Percentiles rank a stretch among this genome's conserved stretches.
These are phyloP conservation scores for Lachnellula cervina DNA, from an alignment of 2,329 filamentous ascomycete genomes.

Conservation along the genomic window DNA sequence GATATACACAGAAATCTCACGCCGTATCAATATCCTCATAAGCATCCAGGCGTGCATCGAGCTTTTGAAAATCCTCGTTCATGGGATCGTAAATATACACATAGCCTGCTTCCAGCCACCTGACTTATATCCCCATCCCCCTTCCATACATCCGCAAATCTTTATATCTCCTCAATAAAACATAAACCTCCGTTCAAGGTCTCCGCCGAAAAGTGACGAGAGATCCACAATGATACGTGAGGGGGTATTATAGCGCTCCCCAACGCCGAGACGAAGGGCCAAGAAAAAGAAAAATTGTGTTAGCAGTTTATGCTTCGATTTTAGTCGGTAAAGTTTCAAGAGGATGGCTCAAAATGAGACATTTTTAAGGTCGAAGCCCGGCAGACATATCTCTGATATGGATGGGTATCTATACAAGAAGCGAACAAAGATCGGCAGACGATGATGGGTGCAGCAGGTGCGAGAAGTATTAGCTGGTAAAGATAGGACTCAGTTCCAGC, in stretches of 20 bases:
- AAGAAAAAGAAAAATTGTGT: conserved; percentile 26
- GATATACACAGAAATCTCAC: conserved; percentile 9
- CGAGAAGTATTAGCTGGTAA: conserved; percentile 16
- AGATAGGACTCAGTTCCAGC: conserved; percentile 58
- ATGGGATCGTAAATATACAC: conserved; percentile 28
- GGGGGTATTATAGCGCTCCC: conserved; percentile 26
- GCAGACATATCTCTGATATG: not conserved
- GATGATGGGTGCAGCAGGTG: conserved; percentile 21
- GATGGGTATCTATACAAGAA: conserved; percentile 25
- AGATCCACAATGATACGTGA: conserved; percentile 23
- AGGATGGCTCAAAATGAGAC: too few relatives aligned
- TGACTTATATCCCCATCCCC: conserved; percentile 3
- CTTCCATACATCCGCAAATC: conserved; percentile 8
- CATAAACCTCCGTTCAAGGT: conserved; percentile 28
- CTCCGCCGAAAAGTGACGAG: conserved; percentile 20
- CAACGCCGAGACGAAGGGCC: conserved; percentile 27
- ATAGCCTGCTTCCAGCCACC: conserved; percentile 3
- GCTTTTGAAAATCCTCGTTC: conserved; percentile 22
- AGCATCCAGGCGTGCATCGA: conserved; percentile 4
- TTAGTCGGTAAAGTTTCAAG: too few relatives aligned
- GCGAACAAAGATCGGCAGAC: conserved; percentile 10
- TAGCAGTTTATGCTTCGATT: conserved; percentile 13
- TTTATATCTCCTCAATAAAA: conserved; percentile 13
- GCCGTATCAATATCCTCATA: conserved; percentile 1
- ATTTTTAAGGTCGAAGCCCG: too few relatives aligned